Conservation (phyloP, 306 rosid genomes). For the Canavalia gladiata region DNA sequence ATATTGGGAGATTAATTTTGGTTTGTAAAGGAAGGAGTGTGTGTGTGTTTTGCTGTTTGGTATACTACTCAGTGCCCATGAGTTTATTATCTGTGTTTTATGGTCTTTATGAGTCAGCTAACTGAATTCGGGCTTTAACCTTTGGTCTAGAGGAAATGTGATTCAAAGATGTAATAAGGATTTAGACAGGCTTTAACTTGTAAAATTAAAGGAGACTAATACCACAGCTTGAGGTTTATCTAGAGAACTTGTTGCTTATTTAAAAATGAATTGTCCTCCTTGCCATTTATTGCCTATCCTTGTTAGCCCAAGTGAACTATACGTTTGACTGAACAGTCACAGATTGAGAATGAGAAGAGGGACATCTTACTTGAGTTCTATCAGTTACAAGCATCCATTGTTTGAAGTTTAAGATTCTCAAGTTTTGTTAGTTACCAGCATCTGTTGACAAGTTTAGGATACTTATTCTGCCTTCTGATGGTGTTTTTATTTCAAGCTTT, state of each 20-base stretch:
- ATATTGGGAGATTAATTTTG: not conserved
- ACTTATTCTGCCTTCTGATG: not conserved
- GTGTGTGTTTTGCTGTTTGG: not conserved
- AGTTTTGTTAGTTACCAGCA: not conserved
- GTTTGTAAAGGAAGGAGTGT: not conserved
- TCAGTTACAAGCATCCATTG: slow-evolving; percentile 6
- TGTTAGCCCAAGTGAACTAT: slow-evolving; percentile 24
- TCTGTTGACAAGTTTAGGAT: not conserved
- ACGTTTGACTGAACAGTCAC: not conserved
- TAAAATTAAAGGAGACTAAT: not conserved
- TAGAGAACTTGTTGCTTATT: slow-evolving; percentile 27
- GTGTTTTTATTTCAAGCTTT: not conserved
- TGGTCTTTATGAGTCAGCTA: not conserved
- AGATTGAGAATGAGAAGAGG: not conserved
- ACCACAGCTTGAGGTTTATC: slow-evolving; percentile 1
- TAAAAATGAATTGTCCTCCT: slow-evolving; percentile 10
- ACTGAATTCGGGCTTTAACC: too few relatives aligned
- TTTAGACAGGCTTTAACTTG: not conserved
- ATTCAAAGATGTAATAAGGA: not conserved
- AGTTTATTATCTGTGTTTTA: not conserved
- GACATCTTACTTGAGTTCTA: not conserved
- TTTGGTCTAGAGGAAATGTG: too few relatives aligned
- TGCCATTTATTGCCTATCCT: slow-evolving; percentile 14
- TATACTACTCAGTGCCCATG: not conserved
- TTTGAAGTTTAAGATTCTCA: not conserved